phyloP scores from a whole-genome alignment of 1,284 basidiomycete genomes.

The Austroboletus novae-zelandiae region DNA sequence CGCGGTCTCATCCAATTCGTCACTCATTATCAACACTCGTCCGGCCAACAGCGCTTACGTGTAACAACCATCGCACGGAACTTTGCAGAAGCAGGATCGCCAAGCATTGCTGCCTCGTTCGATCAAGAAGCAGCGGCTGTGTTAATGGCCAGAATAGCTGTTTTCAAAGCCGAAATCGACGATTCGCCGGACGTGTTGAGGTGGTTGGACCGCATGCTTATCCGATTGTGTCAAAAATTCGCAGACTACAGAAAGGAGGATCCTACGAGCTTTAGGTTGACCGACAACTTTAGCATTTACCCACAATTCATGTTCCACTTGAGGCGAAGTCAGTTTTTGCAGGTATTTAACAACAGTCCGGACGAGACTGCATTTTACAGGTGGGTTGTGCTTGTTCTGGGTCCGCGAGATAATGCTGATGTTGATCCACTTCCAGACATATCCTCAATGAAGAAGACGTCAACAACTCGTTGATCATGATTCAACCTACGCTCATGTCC shows the following conservation, averaged over 20 bases:
- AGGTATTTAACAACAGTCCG: constrained; percentile 99
- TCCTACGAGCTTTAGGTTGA: constrained; percentile 88
- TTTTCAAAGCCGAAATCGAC: constrained; percentile 99
- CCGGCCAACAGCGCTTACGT: constrained; percentile 90
- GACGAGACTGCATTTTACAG: constrained; percentile 99
- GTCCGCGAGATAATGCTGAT: constrained; percentile 3
- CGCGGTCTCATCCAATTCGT: constrained; percentile 98
- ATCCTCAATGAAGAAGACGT: constrained; percentile 97
- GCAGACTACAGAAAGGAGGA: constrained; percentile 99
- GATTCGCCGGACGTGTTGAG: constrained; percentile 96
- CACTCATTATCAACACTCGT: constrained; percentile 97
- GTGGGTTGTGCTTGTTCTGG: constrained; percentile 39
- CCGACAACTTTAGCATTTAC: constrained; percentile 98
- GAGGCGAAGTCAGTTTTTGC: constrained; percentile 95
- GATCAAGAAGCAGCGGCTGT: constrained; percentile 99
- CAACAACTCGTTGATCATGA: constrained; percentile 99
- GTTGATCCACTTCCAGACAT: constrained; percentile 54
- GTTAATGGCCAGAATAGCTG: constrained; percentile 97
- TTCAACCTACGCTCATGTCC: constrained; percentile 99
- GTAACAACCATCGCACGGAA: constrained; percentile 97
- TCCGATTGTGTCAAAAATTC: constrained; percentile 98
- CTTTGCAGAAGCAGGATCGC: constrained; percentile 96
- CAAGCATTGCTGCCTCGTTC: constrained; percentile 90
- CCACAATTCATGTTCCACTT: constrained; percentile 99
- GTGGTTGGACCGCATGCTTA: constrained; percentile 99